A percentile compares a stretch with the other conserved stretches of the same genome.
phyloP scores from a whole-genome alignment of 495 filamentous ascomycete species.

The Penicillium tannophilum region DNA sequence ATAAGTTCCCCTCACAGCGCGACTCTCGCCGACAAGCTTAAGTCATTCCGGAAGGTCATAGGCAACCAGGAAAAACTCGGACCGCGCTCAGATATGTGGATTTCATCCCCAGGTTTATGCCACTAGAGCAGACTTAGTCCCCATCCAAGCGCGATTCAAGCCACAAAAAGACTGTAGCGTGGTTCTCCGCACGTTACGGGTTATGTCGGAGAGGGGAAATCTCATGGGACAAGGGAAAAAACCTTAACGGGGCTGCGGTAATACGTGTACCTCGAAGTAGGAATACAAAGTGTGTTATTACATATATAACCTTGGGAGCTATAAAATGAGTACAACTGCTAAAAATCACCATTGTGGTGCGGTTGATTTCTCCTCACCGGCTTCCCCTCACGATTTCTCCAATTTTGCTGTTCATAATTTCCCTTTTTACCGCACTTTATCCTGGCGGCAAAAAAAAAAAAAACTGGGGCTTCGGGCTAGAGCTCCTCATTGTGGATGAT shows the following conservation, averaged over 20 bases:
- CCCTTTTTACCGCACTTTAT: conserved; percentile 11
- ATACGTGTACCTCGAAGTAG: background rate
- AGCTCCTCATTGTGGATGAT: background rate
- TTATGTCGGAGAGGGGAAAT: background rate
- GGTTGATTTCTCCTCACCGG: conserved; percentile 40
- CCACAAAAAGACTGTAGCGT: background rate
- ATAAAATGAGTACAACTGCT: background rate
- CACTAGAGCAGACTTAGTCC: background rate
- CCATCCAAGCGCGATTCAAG: background rate
- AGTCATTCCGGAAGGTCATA: background rate
- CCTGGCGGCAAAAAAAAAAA: background rate
- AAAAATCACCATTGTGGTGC: background rate
- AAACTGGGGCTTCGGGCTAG: background rate
- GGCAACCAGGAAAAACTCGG: background rate
- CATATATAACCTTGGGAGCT: background rate
- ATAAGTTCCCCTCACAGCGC: background rate
- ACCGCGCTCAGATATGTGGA: background rate
- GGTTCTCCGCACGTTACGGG: conserved; percentile 3
- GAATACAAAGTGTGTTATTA: no score
- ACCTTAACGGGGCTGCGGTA: background rate
- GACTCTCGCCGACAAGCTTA: background rate
- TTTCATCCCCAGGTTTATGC: conserved; percentile 5
- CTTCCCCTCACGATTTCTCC: conserved; percentile 30
- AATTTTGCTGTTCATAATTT: conserved; percentile 10
- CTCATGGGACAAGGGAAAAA: background rate